Conservation (phyloP, 148 eudicot genomes). For the Amaranthus cruentus region DNA sequence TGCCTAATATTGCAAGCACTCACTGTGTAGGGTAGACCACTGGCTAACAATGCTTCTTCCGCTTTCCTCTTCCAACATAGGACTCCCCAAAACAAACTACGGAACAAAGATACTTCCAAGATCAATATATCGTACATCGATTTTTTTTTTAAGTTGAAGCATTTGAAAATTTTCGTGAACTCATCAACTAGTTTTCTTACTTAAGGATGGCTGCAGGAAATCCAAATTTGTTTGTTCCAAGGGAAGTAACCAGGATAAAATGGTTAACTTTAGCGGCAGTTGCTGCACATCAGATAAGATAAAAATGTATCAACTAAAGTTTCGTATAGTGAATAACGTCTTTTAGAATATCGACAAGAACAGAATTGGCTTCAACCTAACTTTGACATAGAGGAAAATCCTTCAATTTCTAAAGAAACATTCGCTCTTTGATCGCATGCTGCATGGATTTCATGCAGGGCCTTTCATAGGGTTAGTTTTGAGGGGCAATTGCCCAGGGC, state of each 20-base stretch:
- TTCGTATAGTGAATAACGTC: too few relatives aligned
- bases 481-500: neutral
- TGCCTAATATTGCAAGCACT: conserved; percentile 28
- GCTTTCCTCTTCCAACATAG: conserved; percentile 89
- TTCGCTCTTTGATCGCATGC: neutral
- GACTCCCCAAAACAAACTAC: conserved; percentile 95
- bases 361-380: too few relatives aligned
- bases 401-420: neutral
- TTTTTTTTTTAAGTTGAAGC: neutral
- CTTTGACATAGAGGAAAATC: neutral
- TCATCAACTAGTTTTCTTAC: conserved; percentile 37
- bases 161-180: neutral
- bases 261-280: conserved; percentile 62
- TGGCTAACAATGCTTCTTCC: conserved; percentile 78
- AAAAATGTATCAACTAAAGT: too few relatives aligned
- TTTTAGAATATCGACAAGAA: too few relatives aligned
- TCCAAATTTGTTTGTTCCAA: conserved; percentile 84
- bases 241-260: conserved; percentile 69
- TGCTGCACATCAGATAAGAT: conserved; percentile 42
- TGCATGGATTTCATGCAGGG: neutral
- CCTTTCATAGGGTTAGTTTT: neutral
- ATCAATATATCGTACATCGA: neutral
- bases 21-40: conserved; percentile 90
- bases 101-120: conserved; percentile 12
- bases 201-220: conserved; percentile 86